Base-by-base conservation (phyloP, 2,329 filamentous ascomycete genomes). In the Balansia obtecta region DNA sequence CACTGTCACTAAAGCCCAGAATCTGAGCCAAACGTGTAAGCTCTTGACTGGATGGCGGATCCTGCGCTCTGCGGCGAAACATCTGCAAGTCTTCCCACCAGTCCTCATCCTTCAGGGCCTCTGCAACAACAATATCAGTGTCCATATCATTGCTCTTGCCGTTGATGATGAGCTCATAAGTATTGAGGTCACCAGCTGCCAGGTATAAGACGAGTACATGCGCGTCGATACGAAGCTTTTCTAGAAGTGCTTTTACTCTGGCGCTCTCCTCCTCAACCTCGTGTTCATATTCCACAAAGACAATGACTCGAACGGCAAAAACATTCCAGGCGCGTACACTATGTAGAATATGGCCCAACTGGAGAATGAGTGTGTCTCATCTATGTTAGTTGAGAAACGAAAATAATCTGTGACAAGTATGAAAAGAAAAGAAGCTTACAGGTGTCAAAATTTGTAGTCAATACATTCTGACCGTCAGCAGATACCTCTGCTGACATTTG, bases 371-470 rank as follows among this genome's bases (percentile, higher is more conserved):
- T 0, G 88, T 83, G 59, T 83, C 77, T 80, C 34, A 12, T 11
- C 5, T 15, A 20, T 22, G 15, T 50, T 32, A 40, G 18, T 13
- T 41, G 5, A 13, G 15, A 16, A 37, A 37, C 11, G 15, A 15
- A 10, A 41, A 7, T 7, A 27, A 27, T 27, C 8, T 8, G 27
- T 27, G 27, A 27, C 27, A 27, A 27, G 27, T 27, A 27, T 27
- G 8, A 27, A 27, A 4, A 18, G 39, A 27, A 20, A 30, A 38
- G 22, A 13, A 22, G 15, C 16, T 18, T 80, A 75, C 89, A 94
- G 0, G 88, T 95, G 63, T 95, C 88, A 63, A 95, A 94, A 57
- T 95, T 95, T 0, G 86, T 93, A 0, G 88, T 94, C 50, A 91
- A 65, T 6, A 93, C 74, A 55, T 75, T 82, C 60, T 80, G 78